These are phyloP conservation scores for Ceratocystis alfenasii DNA, from an alignment of 2,329 filamentous ascomycete genomes.

Conservation along the genomic window DNA sequence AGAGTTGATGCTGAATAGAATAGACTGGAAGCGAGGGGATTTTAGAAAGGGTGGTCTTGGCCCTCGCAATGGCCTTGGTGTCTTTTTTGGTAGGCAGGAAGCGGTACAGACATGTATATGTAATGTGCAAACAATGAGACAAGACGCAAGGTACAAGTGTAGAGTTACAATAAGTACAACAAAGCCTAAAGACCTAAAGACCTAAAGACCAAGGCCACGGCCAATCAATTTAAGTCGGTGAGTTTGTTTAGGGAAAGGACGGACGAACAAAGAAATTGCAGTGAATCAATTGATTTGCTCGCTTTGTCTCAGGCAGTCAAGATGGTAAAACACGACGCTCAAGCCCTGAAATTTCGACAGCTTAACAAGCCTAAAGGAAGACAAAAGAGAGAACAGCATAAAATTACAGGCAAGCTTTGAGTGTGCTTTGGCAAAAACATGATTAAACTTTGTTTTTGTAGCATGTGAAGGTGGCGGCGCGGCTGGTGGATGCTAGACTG, in stretches of 20 bases:
- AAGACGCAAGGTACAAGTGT: too few relatives aligned
- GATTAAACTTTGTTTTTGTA: neutral
- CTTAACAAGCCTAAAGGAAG: neutral
- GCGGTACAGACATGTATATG: too few relatives aligned
- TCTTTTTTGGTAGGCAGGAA: too few relatives aligned
- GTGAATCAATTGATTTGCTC: constrained; percentile 1
- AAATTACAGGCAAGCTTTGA: neutral
- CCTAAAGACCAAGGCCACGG: too few relatives aligned
- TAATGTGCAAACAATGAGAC: too few relatives aligned
- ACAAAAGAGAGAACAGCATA: neutral
- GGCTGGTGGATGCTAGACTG: constrained; percentile 5
- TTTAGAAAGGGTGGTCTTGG: too few relatives aligned
- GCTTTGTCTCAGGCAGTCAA: constrained; percentile 2
- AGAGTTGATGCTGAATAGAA: too few relatives aligned
- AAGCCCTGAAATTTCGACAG: neutral
- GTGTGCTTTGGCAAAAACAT: neutral
- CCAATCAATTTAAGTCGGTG: neutral
- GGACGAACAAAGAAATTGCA: neutral
- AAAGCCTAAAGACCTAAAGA: too few relatives aligned
- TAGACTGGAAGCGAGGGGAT: too few relatives aligned
- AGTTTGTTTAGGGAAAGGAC: neutral
- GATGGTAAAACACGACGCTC: neutral
- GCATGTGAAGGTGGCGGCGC: constrained; percentile 5
- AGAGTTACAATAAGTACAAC: too few relatives aligned
- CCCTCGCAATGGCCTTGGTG: too few relatives aligned